Conservation (phyloP, 345 rosid species). For the Eucalyptus grandis region DNA sequence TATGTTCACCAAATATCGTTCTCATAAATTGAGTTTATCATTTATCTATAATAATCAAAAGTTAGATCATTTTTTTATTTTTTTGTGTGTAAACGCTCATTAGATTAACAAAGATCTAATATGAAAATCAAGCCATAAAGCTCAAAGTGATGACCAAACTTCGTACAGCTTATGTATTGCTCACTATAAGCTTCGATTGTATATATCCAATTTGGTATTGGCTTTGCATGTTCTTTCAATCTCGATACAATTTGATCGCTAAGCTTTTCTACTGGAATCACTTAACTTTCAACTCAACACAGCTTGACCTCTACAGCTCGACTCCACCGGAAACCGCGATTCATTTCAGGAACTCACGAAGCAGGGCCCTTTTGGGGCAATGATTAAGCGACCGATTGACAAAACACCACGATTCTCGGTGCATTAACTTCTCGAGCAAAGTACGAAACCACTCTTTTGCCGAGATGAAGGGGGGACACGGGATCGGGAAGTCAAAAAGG, state of each 20-base stretch:
- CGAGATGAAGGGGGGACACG: background rate
- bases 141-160: background rate
- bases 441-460: background rate
- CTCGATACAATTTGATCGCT: background rate
- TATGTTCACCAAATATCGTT: rapidly evolving
- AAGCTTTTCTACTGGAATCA: background rate
- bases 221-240: background rate
- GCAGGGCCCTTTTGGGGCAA: background rate
- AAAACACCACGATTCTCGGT: background rate
- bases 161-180: background rate
- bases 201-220: background rate
- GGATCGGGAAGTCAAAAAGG: background rate
- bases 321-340: background rate
- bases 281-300: background rate
- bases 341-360: background rate
- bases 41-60: too few relatives aligned
- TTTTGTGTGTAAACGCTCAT: too few relatives aligned
- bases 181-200: background rate
- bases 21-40: too few relatives aligned
- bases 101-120: background rate
- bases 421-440: background rate
- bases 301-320: background rate
- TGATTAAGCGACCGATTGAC: background rate
- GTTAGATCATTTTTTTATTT: too few relatives aligned
- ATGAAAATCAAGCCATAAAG: background rate